Conservation (phyloP, 2,329 filamentous ascomycete species). For the Aspergillus sp. region DNA sequence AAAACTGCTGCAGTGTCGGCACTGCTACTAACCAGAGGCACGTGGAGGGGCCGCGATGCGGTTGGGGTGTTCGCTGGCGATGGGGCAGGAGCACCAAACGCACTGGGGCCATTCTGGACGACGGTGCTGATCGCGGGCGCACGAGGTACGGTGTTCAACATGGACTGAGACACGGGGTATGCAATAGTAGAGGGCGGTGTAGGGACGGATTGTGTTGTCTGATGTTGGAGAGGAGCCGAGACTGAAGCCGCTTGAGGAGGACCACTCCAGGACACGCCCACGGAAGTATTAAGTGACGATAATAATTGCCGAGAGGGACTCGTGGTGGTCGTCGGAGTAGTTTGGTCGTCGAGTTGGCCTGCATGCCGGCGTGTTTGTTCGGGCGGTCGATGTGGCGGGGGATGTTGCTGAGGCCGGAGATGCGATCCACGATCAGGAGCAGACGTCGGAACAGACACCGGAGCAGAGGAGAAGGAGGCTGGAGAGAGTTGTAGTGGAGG, state of each 20-base stretch:
- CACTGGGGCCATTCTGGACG: too few relatives aligned
- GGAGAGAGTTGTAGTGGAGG: not conserved
- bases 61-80: not conserved
- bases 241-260: not conserved
- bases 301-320: not conserved
- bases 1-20: not conserved
- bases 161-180: too few relatives aligned
- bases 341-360: not conserved
- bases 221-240: not conserved
- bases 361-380: slow-evolving; percentile 32
- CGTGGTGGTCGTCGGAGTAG: not conserved
- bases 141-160: too few relatives aligned
- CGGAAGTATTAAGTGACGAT: not conserved
- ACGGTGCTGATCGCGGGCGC: too few relatives aligned
- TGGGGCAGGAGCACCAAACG: not conserved
- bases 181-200: too few relatives aligned
- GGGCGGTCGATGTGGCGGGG: slow-evolving; percentile 2
- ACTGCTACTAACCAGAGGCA: not conserved
- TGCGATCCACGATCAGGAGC: not conserved
- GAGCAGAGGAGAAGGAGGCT: not conserved
- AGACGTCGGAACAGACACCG: not conserved
- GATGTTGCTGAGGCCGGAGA: slow-evolving; percentile 16
- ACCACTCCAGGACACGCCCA: not conserved
- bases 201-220: too few relatives aligned
- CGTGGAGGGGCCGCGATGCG: not conserved